Conservation (phyloP, 164 flowering plant genomes). For the Vitis riparia region DNA sequence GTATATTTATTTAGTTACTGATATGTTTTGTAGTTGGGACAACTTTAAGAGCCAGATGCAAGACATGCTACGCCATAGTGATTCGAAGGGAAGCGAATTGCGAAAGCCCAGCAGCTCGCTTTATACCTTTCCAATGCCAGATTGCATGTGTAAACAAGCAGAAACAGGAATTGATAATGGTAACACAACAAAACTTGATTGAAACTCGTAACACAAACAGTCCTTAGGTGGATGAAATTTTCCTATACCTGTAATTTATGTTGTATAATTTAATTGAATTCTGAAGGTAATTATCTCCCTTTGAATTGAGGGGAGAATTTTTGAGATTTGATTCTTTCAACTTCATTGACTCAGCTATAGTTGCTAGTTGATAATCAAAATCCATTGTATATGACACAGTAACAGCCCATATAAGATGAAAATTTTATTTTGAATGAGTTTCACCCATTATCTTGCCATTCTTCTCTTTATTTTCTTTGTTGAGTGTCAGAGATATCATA, state of each 20-base stretch:
- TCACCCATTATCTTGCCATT: too few relatives aligned
- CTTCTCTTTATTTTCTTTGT: too few relatives aligned
- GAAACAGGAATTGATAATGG: constrained; percentile 11
- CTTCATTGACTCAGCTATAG: not conserved
- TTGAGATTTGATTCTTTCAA: not conserved
- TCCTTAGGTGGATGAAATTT: not conserved
- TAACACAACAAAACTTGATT: constrained; percentile 4
- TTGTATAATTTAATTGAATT: not conserved
- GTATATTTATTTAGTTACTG: not conserved
- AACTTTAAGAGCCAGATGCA: constrained; percentile 63
- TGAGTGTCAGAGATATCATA: too few relatives aligned
- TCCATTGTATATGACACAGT: too few relatives aligned
- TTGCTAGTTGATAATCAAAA: not conserved
- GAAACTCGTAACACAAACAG: not conserved
- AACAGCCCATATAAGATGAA: too few relatives aligned
- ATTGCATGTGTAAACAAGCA: constrained; percentile 79
- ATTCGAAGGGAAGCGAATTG: constrained; percentile 66
- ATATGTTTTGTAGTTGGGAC: constrained; percentile 61
- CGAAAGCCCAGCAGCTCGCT: constrained; percentile 70
- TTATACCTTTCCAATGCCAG: constrained; percentile 93
- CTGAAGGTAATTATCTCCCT: constrained; percentile 1
- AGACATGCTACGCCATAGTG: constrained; percentile 85
- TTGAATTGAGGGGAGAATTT: not conserved
- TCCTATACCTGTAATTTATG: constrained; percentile 12
- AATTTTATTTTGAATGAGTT: too few relatives aligned